Base-by-base conservation (phyloP, 2,329 filamentous ascomycete genomes). In the Diplodia intermedia region DNA sequence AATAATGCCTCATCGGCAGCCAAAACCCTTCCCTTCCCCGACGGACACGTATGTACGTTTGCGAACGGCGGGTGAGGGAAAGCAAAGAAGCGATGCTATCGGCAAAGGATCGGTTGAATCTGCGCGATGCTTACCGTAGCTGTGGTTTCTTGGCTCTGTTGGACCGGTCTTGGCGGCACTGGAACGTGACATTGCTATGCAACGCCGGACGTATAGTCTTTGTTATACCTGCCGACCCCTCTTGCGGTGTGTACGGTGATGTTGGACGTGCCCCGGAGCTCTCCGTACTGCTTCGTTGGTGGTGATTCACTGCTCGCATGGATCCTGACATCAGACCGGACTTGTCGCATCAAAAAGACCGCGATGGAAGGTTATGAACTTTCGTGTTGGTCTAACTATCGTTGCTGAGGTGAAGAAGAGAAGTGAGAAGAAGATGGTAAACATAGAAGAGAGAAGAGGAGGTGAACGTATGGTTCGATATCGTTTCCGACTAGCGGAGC, bases 401-500 rank as follows among this genome's bases (percentile, higher is more conserved):
- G 31, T 57, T 60, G 53, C 53, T 20, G 38, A 38, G 9, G 3
- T 8, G 36, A 40, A 15, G 33, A 36, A 57, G 26, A 14, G 54
- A 29, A 47, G 15, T 23, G 14, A 38, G 8, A 20, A 38, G 54
- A 38, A 38, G 7, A 20, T 2, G 9, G 33, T 11, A 12, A 38
- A 38, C 36, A 38, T 14, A 38, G 36, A 12, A 38, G 36, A 38
- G 9, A 26, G 23, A 29, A 36, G 29, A n/a, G 12, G 55, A 43
- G 43, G 26, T 31, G 50, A 18, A 55, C 15, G 38, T 29, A 20
- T 57, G 12, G 14, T 23, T 62, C n/a, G 26, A 36, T 31, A 23
- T 26, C 31, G 11, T 52, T 7, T 63, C 60, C 43, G 60, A 63
- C 47, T 49, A 63, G 60, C 60, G 60, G 60, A 52, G 60, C 43